Percentiles rank a stretch among this genome's conserved stretches.
These are phyloP conservation scores for Astragalus membranaceus DNA, from an alignment of 306 rosid genomes.

Conservation along the genomic window DNA sequence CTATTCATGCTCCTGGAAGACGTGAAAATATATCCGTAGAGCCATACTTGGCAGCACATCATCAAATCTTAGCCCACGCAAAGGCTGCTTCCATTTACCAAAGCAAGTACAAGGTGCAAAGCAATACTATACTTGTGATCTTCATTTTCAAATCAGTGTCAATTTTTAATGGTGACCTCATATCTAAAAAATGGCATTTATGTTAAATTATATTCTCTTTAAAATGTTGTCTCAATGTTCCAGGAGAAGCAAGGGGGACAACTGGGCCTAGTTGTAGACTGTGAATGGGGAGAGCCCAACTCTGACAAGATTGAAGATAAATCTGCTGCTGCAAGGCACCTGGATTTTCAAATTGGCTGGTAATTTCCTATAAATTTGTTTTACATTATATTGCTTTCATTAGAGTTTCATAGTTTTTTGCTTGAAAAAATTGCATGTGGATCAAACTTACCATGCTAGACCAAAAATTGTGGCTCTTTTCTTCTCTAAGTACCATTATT, in stretches of 20 bases:
- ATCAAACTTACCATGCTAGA: neutral
- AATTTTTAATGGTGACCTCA: neutral
- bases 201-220: neutral
- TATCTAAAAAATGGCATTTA: neutral
- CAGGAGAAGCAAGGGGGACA: constrained; percentile 84
- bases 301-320: constrained; percentile 66
- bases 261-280: constrained; percentile 66
- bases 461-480: neutral
- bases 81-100: constrained; percentile 64
- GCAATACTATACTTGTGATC: neutral
- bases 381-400: neutral
- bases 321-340: constrained; percentile 75
- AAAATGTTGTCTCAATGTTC: constrained; percentile 6
- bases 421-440: neutral
- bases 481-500: neutral
- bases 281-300: constrained; percentile 94
- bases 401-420: neutral
- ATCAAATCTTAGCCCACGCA: constrained; percentile 89
- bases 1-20: constrained; percentile 79
- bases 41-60: constrained; percentile 76
- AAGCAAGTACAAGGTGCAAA: constrained; percentile 71
- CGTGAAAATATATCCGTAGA: constrained; percentile 45
- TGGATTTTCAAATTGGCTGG: constrained; percentile 96
- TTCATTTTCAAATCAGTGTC: no score
- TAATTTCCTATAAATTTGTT: constrained; percentile 21